Evolutionary conservation across 202 grass and related monocot genomes (phyloP).

Genomic region (Hordeum pubiflorum): DNA sequence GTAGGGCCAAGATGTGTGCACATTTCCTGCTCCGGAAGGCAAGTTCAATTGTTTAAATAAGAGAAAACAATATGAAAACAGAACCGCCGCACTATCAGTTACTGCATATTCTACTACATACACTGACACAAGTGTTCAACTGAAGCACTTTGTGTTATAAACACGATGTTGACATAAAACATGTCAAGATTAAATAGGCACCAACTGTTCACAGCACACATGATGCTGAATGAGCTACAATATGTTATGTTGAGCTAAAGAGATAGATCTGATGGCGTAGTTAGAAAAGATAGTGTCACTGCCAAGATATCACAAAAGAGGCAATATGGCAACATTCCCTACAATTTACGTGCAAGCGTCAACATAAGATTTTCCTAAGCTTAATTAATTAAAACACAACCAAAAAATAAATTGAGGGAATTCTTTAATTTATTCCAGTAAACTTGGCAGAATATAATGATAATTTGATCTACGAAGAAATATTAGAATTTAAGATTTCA

Average conservation of each 20-base stretch:
- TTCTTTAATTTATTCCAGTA: not conserved
- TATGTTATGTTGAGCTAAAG: not conserved
- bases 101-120: not conserved
- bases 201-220: not conserved
- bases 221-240: not conserved
- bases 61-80: slow-evolving; percentile 6
- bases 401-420: not conserved
- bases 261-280: not conserved
- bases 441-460: not conserved
- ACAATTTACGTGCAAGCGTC: not conserved
- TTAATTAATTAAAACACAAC: slow-evolving; percentile 4
- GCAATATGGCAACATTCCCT: not conserved
- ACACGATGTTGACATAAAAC: not conserved
- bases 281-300: not conserved
- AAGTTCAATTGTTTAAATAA: slow-evolving; percentile 1
- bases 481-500: not conserved
- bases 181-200: not conserved
- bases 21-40: slow-evolving; percentile 48
- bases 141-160: not conserved
- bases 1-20: slow-evolving; percentile 62
- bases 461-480: not conserved
- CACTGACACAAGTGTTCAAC: not conserved
- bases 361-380: not conserved
- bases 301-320: not conserved
- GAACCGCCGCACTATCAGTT: not conserved